Base-by-base conservation (phyloP, 2,329 filamentous ascomycete species). In the Ascochyta rabiei region DNA sequence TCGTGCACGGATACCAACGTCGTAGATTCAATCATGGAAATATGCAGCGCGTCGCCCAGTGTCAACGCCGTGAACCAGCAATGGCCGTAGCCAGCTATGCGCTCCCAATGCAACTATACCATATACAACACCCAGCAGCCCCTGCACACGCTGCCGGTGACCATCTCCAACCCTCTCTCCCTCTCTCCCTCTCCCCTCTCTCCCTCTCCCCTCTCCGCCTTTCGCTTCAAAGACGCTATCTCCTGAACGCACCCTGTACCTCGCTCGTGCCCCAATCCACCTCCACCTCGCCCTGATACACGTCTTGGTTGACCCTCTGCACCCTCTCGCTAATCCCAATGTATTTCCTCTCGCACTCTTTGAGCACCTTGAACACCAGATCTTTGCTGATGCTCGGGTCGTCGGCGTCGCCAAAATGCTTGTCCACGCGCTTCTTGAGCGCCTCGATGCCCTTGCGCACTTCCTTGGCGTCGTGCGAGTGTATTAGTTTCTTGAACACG, bases 371-470 rank as follows among this genome's bases (percentile, higher is more conserved):
- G 39, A 75, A 74, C 21, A 88, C 83, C 45, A 89, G 69, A 47
- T 79, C 81, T 7, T 82, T 76, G 65, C 85, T 89, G 48, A 89
- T 79, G 19, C 79, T 84, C 50, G 86, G 85, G 60, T 93, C 89
- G 64, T 96, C 91, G 5, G 88, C 89, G 63, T 96, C 91, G 38
- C 91, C 91, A 80, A 98, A 98, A 76, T 98, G 93, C 79, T 98
- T 99, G 77, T 98, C 93, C 1, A 98, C 90, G 44, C 93, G 85
- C 79, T 96, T 96, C 68, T 89, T 89, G 63, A 98, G 81, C 48
- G 90, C 85, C 68, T 96, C 91, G 63, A 96, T 89, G n/a, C 93
- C 93, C 71, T 93, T 92, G 61, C 89, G 85, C 38, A 97, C 84
- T 75, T 97, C 92, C 72, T 90, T 93, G 18, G 82, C 81, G 74